These are phyloP conservation scores for Microbotryum scabiosae DNA, from an alignment of 1,284 basidiomycete species.

Conservation along the genomic window DNA sequence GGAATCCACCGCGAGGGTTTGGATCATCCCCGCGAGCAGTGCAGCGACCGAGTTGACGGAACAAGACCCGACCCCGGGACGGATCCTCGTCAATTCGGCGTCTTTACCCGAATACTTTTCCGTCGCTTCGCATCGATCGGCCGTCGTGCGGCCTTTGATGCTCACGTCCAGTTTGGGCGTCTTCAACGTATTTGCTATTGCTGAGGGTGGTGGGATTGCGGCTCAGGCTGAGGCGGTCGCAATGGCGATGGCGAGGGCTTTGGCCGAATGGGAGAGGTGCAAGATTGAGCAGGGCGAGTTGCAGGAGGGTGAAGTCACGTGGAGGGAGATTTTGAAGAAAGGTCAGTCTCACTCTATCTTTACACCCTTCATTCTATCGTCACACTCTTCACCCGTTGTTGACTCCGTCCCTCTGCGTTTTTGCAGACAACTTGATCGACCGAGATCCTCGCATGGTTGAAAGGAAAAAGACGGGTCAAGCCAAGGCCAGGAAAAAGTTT, in stretches of 20 bases:
- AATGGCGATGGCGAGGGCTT: constrained; percentile 71
- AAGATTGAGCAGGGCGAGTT: constrained; percentile 27
- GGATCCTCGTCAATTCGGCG: constrained; percentile 70
- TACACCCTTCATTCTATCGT: neutral
- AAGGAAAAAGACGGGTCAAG: constrained; percentile 86
- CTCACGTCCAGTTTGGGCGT: constrained; percentile 75
- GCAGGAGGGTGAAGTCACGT: constrained; percentile 57
- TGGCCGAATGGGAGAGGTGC: constrained; percentile 42
- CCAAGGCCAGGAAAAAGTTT: constrained; percentile 87
- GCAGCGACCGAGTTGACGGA: constrained; percentile 23
- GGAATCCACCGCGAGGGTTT: constrained; percentile 77
- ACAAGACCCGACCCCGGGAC: constrained; percentile 16
- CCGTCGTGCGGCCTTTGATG: constrained; percentile 70
- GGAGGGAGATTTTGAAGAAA: constrained; percentile 59
- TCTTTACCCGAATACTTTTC: constrained; percentile 72
- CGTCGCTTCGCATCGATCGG: constrained; percentile 66
- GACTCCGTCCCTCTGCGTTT: neutral
- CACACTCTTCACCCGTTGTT: constrained; percentile 5
- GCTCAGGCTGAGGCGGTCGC: constrained; percentile 88
- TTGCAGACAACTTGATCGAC: constrained; percentile 68
- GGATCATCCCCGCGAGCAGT: constrained; percentile 62
- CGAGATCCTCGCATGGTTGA: constrained; percentile 97
- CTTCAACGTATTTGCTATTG: constrained; percentile 86
- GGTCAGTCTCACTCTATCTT: constrained; percentile 46
- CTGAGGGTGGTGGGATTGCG: constrained; percentile 77